Evolutionary conservation across 345 rosid species (phyloP).

Genomic region (Theobroma cacao): DNA sequence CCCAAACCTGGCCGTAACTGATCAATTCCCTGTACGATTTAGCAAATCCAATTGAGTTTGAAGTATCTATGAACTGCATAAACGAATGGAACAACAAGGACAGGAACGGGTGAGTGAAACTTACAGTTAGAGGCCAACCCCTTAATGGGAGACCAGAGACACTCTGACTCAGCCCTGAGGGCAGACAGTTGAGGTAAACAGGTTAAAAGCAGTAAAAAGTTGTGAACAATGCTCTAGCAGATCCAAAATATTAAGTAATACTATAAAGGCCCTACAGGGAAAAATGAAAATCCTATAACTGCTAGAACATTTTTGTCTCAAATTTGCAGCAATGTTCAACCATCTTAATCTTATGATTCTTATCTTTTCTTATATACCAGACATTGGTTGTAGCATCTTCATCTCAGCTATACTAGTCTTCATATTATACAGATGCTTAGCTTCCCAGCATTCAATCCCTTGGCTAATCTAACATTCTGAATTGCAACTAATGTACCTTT

Average conservation of each 20-base stretch:
- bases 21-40: conserved; percentile 46
- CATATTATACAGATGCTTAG: background rate
- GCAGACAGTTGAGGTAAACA: background rate
- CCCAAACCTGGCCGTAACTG: conserved; percentile 48
- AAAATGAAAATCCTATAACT: background rate
- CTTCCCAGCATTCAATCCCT: background rate
- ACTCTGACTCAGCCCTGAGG: conserved; percentile 52
- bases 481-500: background rate
- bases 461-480: background rate
- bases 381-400: background rate
- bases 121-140: conserved; percentile 73
- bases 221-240: background rate
- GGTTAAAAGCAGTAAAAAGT: background rate
- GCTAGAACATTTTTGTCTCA: background rate
- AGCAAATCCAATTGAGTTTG: background rate
- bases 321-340: background rate
- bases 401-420: background rate
- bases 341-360: background rate
- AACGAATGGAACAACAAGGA: background rate
- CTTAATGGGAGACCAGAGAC: conserved; percentile 55
- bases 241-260: background rate
- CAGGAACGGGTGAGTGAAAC: conserved; percentile 19
- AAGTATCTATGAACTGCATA: background rate
- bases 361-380: conserved; percentile 1
- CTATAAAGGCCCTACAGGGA: background rate